A percentile compares a stretch with the other conserved stretches of the same genome.
Evolutionary conservation across 257 asterid genomes (phyloP).

Genomic region (Solanum sejunctum): DNA sequence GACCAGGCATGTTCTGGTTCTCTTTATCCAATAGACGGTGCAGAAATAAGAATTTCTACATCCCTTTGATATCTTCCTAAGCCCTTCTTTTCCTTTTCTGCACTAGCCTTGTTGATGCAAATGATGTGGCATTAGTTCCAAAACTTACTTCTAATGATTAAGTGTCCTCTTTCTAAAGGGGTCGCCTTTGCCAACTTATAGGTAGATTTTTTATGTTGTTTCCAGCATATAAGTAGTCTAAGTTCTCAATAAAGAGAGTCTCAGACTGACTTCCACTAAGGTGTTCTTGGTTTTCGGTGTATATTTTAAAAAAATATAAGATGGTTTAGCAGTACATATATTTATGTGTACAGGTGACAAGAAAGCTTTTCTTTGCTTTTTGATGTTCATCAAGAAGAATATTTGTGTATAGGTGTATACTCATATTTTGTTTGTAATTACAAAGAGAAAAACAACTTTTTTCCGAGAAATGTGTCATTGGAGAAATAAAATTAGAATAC

Average conservation of each 20-base stretch:
- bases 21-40: neutral
- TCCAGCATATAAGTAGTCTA: neutral
- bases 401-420: neutral
- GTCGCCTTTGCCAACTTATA: neutral
- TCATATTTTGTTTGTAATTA: neutral
- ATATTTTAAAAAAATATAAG: neutral
- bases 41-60: neutral
- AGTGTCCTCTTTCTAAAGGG: neutral
- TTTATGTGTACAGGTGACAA: neutral
- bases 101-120: neutral
- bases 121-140: neutral
- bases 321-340: neutral
- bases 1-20: neutral
- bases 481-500: neutral
- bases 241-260: neutral
- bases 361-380: neutral
- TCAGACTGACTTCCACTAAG: neutral
- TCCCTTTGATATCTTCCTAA: neutral
- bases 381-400: neutral
- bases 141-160: neutral
- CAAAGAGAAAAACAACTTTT: neutral
- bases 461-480: neutral
- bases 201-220: neutral
- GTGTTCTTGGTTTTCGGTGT: neutral
- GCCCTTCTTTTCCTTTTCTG: neutral